Conservation (phyloP, 106 monocot species). For the Posidonia australis region DNA sequence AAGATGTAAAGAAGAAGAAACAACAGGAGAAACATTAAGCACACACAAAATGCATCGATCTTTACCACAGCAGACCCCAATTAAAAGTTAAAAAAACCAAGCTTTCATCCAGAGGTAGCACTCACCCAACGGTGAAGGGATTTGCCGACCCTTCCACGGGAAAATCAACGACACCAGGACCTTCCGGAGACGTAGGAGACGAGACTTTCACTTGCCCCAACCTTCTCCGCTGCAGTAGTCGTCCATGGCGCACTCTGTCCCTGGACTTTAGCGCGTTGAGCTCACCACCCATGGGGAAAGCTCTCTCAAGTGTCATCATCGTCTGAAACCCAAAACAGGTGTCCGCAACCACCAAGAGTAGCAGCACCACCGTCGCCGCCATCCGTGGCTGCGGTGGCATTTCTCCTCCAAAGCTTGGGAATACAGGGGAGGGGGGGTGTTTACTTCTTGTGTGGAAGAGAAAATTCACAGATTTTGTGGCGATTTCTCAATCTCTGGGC, state of each 20-base stretch:
- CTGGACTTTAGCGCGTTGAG: conserved; percentile 26
- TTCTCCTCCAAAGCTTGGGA: too few species aligned
- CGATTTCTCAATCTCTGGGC: too few species aligned
- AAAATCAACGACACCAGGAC: conserved; percentile 59
- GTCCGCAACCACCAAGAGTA: not conserved
- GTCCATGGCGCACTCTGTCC: conserved; percentile 40
- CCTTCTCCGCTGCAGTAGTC: conserved; percentile 25
- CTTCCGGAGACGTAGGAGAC: not conserved
- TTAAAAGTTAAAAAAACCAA: not conserved
- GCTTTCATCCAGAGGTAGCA: not conserved
- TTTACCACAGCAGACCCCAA: not conserved
- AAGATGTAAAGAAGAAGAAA: not conserved
- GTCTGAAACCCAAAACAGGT: not conserved
- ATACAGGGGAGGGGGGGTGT: too few species aligned
- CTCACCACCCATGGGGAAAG: conserved; percentile 15
- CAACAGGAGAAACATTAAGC: not conserved
- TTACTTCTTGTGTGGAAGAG: too few species aligned
- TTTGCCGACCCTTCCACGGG: conserved; percentile 70
- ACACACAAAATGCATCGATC: too few species aligned
- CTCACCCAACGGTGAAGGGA: conserved; percentile 86
- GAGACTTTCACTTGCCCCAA: not conserved
- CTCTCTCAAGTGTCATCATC: conserved; percentile 55
- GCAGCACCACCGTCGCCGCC: not conserved
- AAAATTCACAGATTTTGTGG: too few species aligned
- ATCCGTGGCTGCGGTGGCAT: not conserved